Evolutionary conservation across 305 asterid species (phyloP), one percentile per base, ranked within the genome.

Genomic region (Euphrasia arctica): DNA sequence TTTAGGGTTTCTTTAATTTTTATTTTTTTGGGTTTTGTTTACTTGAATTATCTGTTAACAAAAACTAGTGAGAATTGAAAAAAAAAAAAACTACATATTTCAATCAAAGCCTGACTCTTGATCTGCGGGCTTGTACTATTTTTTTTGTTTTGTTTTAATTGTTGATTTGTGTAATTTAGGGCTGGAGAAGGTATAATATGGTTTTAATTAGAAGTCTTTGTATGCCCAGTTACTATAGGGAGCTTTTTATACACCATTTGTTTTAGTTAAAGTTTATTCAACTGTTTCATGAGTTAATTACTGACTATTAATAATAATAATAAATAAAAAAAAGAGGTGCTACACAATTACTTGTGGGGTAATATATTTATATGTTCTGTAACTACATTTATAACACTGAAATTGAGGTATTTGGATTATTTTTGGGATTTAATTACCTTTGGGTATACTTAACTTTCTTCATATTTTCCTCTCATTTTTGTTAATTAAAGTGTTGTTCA

Each of bases 1-100:
- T 68, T 34, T 73, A 71, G 76, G 86, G 74, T 75, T 81, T 73
- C 52, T 42, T 57, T 45, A 47, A 15, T 29, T 3, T 56, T 0
- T 18, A 18, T 18, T 18, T 18, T 41, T 12, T 34, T 49, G 42
- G 11, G 42, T 52, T 25, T 50, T 54, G 47, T 36, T 54, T 45
- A 1, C 4, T 31, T 31, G 34, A 31, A 31, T 2, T 29, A 51
- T 51, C 57, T 51, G 56, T 50, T 15, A 6, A 15, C 54, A 13
- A 50, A 50, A 50, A 14, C 5, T 2, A 50, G 25, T 34, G 39
- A 3, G 22, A 18, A 18, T 18, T 18, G 1, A 18, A 18, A 18
- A 18, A 18, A 14, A 5, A 50, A 43, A 43, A 32, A 32, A 3
- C 39, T 3, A 3, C 39, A 32, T 32, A 3, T 43, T 43, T 43